phyloP scores from a whole-genome alignment of 495 filamentous ascomycete species.

The Cudoniella acicularis region DNA sequence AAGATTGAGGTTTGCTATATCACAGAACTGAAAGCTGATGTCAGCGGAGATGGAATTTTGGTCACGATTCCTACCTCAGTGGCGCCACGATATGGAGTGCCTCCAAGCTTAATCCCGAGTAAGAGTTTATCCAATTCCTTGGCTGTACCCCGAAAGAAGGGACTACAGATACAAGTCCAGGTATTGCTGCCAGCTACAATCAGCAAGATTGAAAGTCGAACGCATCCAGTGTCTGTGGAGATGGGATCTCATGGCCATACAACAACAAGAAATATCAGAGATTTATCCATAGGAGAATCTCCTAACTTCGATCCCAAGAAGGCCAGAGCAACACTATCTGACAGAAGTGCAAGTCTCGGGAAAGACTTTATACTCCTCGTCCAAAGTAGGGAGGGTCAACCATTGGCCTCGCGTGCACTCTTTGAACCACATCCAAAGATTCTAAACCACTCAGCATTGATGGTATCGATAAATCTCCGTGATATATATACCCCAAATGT shows the following conservation, averaged over 20 bases:
- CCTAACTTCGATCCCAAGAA: constrained; percentile 32
- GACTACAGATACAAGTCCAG: constrained; percentile 39
- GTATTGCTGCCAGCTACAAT: constrained; percentile 43
- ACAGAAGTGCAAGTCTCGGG: constrained; percentile 31
- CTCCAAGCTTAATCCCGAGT: constrained; percentile 21
- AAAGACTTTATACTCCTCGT: constrained; percentile 41
- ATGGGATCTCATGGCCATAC: constrained; percentile 34
- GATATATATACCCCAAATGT: constrained; percentile 38
- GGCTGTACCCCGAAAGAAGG: not conserved
- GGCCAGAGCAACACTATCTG: constrained; percentile 45
- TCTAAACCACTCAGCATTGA: constrained; percentile 46
- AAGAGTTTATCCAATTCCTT: too few relatives aligned
- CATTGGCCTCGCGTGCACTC: constrained; percentile 44
- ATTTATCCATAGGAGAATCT: not conserved
- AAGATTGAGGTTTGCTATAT: constrained; percentile 47
- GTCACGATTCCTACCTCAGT: constrained; percentile 51
- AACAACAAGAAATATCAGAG: constrained; percentile 3
- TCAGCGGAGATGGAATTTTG: too few relatives aligned
- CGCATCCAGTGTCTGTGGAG: constrained; percentile 47
- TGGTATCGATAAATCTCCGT: constrained; percentile 54
- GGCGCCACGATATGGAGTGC: constrained; percentile 45
- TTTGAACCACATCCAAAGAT: constrained; percentile 49
- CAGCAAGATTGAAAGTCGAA: constrained; percentile 43
- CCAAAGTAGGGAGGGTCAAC: constrained; percentile 33
- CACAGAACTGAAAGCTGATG: constrained; percentile 51